These are phyloP conservation scores for Solanum ossicruentum DNA, from an alignment of 257 asterid genomes.

Conservation along the genomic window DNA sequence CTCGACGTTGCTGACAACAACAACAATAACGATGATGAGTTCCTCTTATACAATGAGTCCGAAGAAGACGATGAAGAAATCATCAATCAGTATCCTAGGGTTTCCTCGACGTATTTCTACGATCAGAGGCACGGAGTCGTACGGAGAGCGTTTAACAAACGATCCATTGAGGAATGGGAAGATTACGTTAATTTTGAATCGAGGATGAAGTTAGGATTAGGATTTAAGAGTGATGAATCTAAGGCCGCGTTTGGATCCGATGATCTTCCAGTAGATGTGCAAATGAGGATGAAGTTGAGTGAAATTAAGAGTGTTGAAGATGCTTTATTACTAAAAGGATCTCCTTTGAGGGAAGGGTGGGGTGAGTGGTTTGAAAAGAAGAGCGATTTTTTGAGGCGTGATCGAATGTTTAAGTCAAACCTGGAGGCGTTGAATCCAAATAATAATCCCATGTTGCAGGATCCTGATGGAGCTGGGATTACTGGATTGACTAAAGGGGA, in stretches of 20 bases:
- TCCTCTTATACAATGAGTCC: slow-evolving; percentile 13
- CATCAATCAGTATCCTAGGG: slow-evolving; percentile 2
- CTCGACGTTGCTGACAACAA: slow-evolving; percentile 49
- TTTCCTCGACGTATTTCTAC: slow-evolving; percentile 44
- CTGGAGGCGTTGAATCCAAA: slow-evolving; percentile 68
- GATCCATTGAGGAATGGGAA: slow-evolving; percentile 91
- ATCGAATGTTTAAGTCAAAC: slow-evolving; percentile 72
- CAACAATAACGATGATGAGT: slow-evolving; percentile 28
- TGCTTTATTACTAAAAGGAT: slow-evolving; percentile 75
- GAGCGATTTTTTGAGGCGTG: slow-evolving; percentile 79
- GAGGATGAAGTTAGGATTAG: slow-evolving; percentile 42
- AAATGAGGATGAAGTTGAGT: slow-evolving; percentile 42
- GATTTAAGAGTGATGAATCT: slow-evolving; percentile 28
- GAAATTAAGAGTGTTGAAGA: slow-evolving; percentile 58
- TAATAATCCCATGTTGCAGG: slow-evolving; percentile 79
- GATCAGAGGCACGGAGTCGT: slow-evolving; percentile 59
- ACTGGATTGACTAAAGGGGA: slow-evolving; percentile 81
- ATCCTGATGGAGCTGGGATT: slow-evolving; percentile 73
- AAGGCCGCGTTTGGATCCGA: slow-evolving; percentile 68
- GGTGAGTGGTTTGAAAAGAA: slow-evolving; percentile 97
- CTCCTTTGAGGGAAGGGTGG: slow-evolving; percentile 91
- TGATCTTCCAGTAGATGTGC: slow-evolving; percentile 66
- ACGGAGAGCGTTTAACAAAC: slow-evolving; percentile 56
- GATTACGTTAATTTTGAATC: slow-evolving; percentile 65
- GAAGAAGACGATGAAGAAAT: slow-evolving; percentile 15